These are phyloP conservation scores for Septoria petroselini DNA, from an alignment of 2,329 filamentous ascomycete genomes.

Conservation along the genomic window DNA sequence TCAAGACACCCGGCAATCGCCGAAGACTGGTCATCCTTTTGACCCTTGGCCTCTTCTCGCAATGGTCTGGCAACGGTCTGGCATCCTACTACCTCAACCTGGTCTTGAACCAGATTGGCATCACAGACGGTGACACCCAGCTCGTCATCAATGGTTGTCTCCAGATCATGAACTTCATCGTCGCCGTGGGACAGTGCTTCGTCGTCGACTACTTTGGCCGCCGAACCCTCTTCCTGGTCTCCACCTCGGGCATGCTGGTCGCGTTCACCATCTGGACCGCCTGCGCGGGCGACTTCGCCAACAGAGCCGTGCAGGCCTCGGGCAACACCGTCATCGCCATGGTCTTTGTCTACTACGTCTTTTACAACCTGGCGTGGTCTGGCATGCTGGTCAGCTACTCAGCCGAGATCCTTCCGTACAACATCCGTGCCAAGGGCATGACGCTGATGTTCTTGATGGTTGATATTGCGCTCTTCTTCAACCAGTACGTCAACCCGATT, in stretches of 20 bases:
- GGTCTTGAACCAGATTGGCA: conserved; percentile 39
- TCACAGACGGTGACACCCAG: conserved; percentile 39
- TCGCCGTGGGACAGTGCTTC: conserved; percentile 48
- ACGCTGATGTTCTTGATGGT: conserved; percentile 48
- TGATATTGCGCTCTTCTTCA: conserved; percentile 47
- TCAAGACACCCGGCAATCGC: conserved; percentile 53
- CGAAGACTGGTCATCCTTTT: conserved; percentile 55
- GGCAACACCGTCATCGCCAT: conserved; percentile 37
- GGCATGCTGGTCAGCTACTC: conserved; percentile 46
- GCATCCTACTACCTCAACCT: conserved; percentile 44
- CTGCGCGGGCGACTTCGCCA: conserved; percentile 29
- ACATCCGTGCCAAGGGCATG: conserved; percentile 47
- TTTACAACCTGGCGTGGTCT: conserved; percentile 44
- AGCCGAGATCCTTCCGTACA: conserved; percentile 48
- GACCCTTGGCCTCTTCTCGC: conserved; percentile 55
- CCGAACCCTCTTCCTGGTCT: conserved; percentile 39
- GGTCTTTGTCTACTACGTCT: conserved; percentile 38
- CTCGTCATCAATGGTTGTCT: conserved; percentile 48
- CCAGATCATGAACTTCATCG: conserved; percentile 61
- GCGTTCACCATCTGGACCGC: conserved; percentile 45
- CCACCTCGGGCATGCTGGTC: conserved; percentile 42
- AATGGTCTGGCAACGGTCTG: conserved; percentile 56
- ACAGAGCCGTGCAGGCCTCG: conserved; percentile 25
- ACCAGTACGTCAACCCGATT: conserved; percentile 39
- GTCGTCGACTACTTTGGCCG: conserved; percentile 39